These are phyloP conservation scores for Ophiostoma perfectum DNA, from an alignment of 2,329 filamentous ascomycete species.

Conservation along the genomic window DNA sequence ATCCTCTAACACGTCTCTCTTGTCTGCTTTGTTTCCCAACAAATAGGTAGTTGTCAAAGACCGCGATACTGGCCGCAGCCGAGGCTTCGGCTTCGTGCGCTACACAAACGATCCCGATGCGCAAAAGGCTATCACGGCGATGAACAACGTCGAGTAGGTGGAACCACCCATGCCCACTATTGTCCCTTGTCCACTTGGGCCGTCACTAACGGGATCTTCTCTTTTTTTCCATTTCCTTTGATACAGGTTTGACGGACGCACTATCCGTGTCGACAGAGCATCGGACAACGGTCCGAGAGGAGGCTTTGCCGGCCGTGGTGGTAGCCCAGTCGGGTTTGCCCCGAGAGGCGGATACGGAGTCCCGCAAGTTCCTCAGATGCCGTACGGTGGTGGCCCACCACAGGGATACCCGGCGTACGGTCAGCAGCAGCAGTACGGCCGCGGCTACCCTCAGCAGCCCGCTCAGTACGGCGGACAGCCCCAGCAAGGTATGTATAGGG, in stretches of 20 bases:
- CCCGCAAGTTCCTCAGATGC: conserved; percentile 35
- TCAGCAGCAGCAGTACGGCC: conserved; percentile 38
- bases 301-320: conserved; percentile 42
- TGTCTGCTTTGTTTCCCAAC: neutral
- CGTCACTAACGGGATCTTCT: conserved; percentile 13
- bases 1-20: neutral
- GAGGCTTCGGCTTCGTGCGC: conserved; percentile 94
- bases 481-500: conserved; percentile 28
- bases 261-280: conserved; percentile 92
- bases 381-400: conserved; percentile 34
- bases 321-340: conserved; percentile 33
- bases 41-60: conserved; percentile 91
- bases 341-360: conserved; percentile 34
- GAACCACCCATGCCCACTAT: neutral
- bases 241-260: conserved; percentile 62
- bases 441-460: conserved; percentile 36
- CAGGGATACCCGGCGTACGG: conserved; percentile 37
- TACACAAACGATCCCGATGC: conserved; percentile 73
- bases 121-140: conserved; percentile 66
- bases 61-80: conserved; percentile 90
- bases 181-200: conserved; percentile 10
- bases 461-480: conserved; percentile 40
- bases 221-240: conserved; percentile 24
- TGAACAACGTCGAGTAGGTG: conserved; percentile 86
- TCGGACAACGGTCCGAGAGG: conserved; percentile 68